Base-by-base conservation (phyloP, 163 green algal species). In the Scenedesmus sp. region DNA sequence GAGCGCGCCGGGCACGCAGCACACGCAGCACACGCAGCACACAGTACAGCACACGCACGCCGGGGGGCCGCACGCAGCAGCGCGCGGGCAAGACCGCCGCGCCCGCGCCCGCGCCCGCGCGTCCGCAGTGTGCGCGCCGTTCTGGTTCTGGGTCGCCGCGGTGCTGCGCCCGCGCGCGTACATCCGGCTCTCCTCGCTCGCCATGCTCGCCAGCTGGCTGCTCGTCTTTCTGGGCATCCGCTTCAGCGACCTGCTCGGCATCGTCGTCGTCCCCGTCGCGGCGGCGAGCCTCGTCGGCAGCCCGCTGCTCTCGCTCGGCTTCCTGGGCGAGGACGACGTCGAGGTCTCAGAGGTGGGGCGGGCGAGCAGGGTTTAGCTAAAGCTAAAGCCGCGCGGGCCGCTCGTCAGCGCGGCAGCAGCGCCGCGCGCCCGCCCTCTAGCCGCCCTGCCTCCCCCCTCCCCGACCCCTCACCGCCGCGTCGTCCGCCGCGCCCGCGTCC, bases 311-410 rank as follows among this genome's bases (percentile, higher is more conserved):
- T 60, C 42, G 5, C 1, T 56, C 24, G 63, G 63, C 4, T 24
- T 72, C 42, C 63, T 72, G n/a, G 63, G 63, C 15, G 22, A 72
- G 4, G 63, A 72, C 22, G 63, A 60, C 10, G 42, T 72, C 10
- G 44, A 72, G 13, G 63, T 72, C 2, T 72, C 56, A 28, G 44
- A 58, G 42, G 63, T 72, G 15, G 7, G 39, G 39, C 39, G 7
- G 39, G 10, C 7, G 7, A 47, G 39, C 39, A 47, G 39, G 39
- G 39, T 15, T 6, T 10, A 47, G 39, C 39, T n/a, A n/a, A n/a
- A n/a, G n/a, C n/a, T n/a, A n/a, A n/a, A n/a, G n/a, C n/a, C n/a
- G n/a, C n/a, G n/a, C n/a, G n/a, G n/a, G n/a, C n/a, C n/a, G n/a
- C n/a, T n/a, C n/a, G n/a, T n/a, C n/a, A n/a, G n/a, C n/a, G n/a